phyloP scores from a whole-genome alignment of 1,284 basidiomycete species.

The Fomitopsis schrenkii region DNA sequence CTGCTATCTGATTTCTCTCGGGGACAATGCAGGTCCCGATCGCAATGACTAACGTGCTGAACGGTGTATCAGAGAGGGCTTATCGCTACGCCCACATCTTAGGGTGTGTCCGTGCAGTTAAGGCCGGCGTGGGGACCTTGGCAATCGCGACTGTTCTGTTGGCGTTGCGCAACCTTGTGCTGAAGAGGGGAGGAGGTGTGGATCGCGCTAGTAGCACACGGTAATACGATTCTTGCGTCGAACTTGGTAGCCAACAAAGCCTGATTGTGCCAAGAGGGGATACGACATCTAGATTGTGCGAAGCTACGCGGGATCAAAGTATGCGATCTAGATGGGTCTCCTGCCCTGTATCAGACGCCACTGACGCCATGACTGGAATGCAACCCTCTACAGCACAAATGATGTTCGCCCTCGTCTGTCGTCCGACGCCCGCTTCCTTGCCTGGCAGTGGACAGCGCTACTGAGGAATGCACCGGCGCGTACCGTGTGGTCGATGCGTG shows the following conservation, averaged over 20 bases:
- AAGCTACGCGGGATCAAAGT: background rate
- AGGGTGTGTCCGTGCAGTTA: background rate
- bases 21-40: background rate
- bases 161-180: background rate
- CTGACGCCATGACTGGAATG: slow-evolving; percentile 2
- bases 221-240: background rate
- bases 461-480: background rate
- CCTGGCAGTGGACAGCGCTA: background rate
- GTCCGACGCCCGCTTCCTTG: background rate
- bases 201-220: background rate
- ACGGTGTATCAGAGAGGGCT: background rate
- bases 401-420: background rate
- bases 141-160: background rate
- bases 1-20: slow-evolving; percentile 1
- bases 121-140: background rate
- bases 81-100: background rate
- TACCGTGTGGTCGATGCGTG: background rate
- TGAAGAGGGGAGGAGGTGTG: background rate
- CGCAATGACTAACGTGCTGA: background rate
- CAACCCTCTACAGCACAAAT: background rate
- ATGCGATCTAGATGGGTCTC: slow-evolving; percentile 2
- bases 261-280: background rate
- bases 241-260: background rate
- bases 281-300: background rate
- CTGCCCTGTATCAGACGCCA: slow-evolving; percentile 1